Evolutionary conservation across 306 rosid genomes (phyloP).

Genomic region (Spatholobus suberectus): DNA sequence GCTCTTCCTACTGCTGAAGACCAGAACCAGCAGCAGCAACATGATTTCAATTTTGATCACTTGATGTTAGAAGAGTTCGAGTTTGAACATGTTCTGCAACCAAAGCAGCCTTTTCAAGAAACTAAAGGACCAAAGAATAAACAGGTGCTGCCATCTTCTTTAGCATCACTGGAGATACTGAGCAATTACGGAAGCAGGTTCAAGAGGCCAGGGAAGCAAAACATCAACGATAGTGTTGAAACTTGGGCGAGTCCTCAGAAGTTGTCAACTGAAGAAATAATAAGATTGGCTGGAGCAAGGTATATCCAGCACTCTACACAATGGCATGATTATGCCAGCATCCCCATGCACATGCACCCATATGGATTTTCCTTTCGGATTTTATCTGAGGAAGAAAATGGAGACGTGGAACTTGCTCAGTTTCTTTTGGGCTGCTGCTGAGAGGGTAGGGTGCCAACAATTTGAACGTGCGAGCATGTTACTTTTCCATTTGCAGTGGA

Average conservation of each 20-base stretch:
- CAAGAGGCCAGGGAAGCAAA: constrained; percentile 46
- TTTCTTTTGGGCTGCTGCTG: constrained; percentile 63
- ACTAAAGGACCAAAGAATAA: background rate
- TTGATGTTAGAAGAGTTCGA: constrained; percentile 37
- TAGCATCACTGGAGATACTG: constrained; percentile 56
- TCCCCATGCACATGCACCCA: constrained; percentile 51
- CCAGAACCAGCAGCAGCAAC: constrained; percentile 28
- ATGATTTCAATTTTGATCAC: constrained; percentile 39
- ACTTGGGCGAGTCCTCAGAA: constrained; percentile 12
- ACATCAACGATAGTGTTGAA: background rate
- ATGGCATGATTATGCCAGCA: constrained; percentile 41
- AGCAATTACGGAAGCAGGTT: constrained; percentile 45
- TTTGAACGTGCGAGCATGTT: constrained; percentile 57
- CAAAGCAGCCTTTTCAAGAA: constrained; percentile 31
- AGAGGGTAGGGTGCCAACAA: constrained; percentile 60
- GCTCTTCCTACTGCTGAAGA: constrained; percentile 30
- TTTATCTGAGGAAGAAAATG: constrained; percentile 56
- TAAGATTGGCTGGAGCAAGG: constrained; percentile 69
- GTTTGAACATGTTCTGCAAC: constrained; percentile 39
- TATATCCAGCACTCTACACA: constrained; percentile 55
- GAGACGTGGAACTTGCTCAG: constrained; percentile 70
- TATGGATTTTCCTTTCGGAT: constrained; percentile 48
- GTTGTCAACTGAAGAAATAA: constrained; percentile 60
- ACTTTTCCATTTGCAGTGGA: constrained; percentile 51
- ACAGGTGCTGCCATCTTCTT: constrained; percentile 36